phyloP scores from a whole-genome alignment of 2,329 filamentous ascomycete genomes.

The Pestalotiopsis sp. region DNA sequence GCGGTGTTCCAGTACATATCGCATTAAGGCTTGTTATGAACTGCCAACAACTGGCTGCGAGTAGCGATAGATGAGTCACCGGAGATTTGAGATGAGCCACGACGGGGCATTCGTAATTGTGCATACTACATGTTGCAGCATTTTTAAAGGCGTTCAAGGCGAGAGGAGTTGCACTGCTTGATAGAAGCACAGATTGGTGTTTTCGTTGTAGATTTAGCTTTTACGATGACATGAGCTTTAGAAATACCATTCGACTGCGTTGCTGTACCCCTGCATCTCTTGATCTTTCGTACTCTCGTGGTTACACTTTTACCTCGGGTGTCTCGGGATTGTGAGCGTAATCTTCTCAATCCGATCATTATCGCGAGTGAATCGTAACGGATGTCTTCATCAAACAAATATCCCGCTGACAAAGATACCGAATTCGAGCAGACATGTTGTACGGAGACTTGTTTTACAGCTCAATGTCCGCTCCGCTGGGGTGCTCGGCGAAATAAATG shows the following conservation, averaged over 20 bases:
- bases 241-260: background rate
- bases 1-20: conserved; percentile 99
- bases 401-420: background rate
- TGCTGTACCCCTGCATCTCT: no score
- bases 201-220: background rate
- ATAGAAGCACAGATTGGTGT: background rate
- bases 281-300: background rate
- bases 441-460: background rate
- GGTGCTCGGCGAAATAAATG: background rate
- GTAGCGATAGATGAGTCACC: background rate
- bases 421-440: background rate
- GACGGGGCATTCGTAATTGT: background rate
- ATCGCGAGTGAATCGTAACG: no score
- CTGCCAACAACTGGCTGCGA: background rate
- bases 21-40: conserved; percentile 52
- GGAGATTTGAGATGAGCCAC: background rate
- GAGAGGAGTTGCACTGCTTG: background rate
- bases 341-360: background rate
- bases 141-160: conserved; percentile 5
- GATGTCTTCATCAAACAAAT: background rate
- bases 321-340: background rate
- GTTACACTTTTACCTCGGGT: background rate
- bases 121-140: background rate
- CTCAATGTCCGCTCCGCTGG: background rate
- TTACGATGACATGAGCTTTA: background rate